Evolutionary conservation across 176 grass and related monocot genomes (phyloP).

Genomic region (Oryza nivara): DNA sequence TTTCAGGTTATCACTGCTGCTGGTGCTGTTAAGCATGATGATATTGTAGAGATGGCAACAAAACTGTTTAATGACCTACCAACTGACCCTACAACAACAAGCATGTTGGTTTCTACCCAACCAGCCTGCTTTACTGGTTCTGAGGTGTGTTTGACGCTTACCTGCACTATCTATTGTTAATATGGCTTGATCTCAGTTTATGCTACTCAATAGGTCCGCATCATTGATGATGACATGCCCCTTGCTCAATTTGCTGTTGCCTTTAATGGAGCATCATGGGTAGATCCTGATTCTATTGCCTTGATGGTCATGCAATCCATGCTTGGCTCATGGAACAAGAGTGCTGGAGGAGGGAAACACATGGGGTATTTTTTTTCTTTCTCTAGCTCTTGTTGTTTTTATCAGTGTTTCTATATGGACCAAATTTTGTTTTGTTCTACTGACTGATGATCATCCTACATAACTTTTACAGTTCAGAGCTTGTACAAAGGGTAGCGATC

Average conservation of each 20-base stretch:
- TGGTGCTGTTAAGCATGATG: slow-evolving; percentile 89
- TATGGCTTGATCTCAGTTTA: not conserved
- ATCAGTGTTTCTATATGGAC: not conserved
- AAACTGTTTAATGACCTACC: slow-evolving; percentile 75
- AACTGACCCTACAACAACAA: slow-evolving; percentile 78
- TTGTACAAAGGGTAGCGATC: slow-evolving; percentile 88
- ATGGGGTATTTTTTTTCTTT: slow-evolving; percentile 61
- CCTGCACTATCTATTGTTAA: not conserved
- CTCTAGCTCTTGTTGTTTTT: not conserved
- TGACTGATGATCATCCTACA: not conserved
- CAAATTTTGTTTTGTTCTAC: not conserved
- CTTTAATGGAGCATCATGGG: slow-evolving; percentile 81
- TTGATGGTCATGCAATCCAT: slow-evolving; percentile 99
- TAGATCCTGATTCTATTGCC: slow-evolving; percentile 94
- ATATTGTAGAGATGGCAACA: slow-evolving; percentile 74
- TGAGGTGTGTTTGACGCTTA: slow-evolving; percentile 53
- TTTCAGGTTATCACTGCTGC: slow-evolving; percentile 91
- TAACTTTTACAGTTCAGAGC: slow-evolving; percentile 72
- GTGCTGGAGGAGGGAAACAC: slow-evolving; percentile 79
- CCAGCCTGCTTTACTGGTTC: slow-evolving; percentile 92
- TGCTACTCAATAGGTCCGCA: slow-evolving; percentile 68
- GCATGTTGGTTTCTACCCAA: slow-evolving; percentile 72
- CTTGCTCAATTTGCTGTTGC: slow-evolving; percentile 97
- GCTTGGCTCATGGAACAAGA: slow-evolving; percentile 97
- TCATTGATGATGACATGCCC: slow-evolving; percentile 93